Base-by-base conservation (phyloP, 768 basidiomycete species). In the Guyanaporus albipodus region DNA sequence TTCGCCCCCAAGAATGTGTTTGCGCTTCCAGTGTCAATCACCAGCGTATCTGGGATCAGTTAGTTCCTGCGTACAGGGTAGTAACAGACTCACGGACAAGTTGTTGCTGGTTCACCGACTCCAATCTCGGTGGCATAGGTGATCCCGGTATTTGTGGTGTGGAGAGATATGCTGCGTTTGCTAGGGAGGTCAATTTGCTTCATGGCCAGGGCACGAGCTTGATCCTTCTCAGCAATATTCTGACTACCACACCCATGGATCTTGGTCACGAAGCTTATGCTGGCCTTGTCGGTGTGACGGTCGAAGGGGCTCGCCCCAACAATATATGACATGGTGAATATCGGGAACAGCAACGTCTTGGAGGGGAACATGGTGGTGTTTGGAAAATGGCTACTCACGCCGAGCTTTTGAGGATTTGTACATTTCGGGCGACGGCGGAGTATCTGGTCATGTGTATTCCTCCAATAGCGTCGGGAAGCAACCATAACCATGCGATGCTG, bases 51-150 rank as follows among this genome's bases (percentile, higher is more conserved):
- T 47, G 28, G 6, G 14, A 35, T 23, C 26, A 19, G 31, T 17
- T 15, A 35, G 27, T 17, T 14, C 23, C 31, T 8, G n/a, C 2
- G n/a, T 32, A 6, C 8, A 32, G 14, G 2, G 11, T n/a, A n/a
- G 11, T 7, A 5, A 26, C 21, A 2, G 12, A 18, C 17, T 7
- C 14, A 48, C 63, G 29, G 26, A 68, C 66, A 63, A 26, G 55
- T 27, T 3, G 60, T 63, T 4, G 56, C 18, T 9, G 64, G 62
- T 4, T n/a, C 42, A 21, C 64, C 64, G 4, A 66, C 8, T 8
- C 53, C 52, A 24, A 66, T 54, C 52, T 66, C 14, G 0, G 59
- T 61, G 6, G 55, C 56, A 37, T 69, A 70, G 18, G 3, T 28
- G 0, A 64, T 50, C 6, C 24, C 42, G 11, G 34, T 28, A 36